phyloP scores from a whole-genome alignment of 495 filamentous ascomycete genomes.

The Pseudoneurospora amorphoporcata region DNA sequence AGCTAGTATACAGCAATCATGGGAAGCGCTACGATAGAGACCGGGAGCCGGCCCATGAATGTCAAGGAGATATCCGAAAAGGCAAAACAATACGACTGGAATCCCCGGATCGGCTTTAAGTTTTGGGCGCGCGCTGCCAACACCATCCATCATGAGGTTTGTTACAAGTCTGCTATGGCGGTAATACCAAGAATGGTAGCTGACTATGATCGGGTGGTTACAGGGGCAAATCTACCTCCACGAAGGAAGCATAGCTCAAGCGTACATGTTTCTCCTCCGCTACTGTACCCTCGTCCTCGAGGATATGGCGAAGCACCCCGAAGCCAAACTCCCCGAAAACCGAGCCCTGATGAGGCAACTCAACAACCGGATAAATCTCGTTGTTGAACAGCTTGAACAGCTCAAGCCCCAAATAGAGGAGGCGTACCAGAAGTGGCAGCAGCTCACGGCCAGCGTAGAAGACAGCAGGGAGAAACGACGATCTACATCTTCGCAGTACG shows the following conservation, averaged over 20 bases:
- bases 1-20: not conserved
- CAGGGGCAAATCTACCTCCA: slow-evolving; percentile 58
- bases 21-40: not conserved
- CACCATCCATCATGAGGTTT: slow-evolving; percentile 68
- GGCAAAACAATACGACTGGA: slow-evolving; percentile 72
- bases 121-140: slow-evolving; percentile 77
- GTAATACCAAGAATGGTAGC: not conserved
- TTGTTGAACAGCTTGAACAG: slow-evolving; percentile 46
- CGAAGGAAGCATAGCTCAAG: slow-evolving; percentile 77
- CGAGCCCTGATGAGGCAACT: slow-evolving; percentile 13
- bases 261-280: slow-evolving; percentile 78
- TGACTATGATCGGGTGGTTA: not conserved
- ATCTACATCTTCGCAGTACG: slow-evolving; percentile 12
- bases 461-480: not conserved
- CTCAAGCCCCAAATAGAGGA: slow-evolving; percentile 34
- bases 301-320: slow-evolving; percentile 52
- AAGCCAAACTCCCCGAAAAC: slow-evolving; percentile 43
- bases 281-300: slow-evolving; percentile 62
- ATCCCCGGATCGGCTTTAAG: slow-evolving; percentile 56
- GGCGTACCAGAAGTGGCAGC: slow-evolving; percentile 26
- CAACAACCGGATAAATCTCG: slow-evolving; percentile 15
- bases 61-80: slow-evolving; percentile 59
- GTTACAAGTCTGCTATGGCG: not conserved
- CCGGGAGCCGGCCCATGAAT: slow-evolving; percentile 47
- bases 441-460: slow-evolving; percentile 10